Evolutionary conservation across 2,329 filamentous ascomycete species (phyloP).

Genomic region (Beauveria asiatica): DNA sequence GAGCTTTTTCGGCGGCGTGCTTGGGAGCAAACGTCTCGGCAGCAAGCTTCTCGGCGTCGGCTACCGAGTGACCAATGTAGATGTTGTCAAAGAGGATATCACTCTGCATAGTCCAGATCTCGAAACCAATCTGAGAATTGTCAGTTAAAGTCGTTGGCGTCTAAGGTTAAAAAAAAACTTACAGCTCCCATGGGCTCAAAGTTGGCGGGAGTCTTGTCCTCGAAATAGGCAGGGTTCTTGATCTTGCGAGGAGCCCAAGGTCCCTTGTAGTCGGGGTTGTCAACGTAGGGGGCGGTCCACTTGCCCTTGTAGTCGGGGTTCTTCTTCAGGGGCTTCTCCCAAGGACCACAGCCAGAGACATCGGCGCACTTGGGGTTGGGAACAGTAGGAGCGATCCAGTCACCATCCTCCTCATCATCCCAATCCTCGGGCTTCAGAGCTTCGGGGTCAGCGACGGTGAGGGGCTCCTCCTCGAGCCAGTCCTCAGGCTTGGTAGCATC

Average conservation of each 20-base stretch:
- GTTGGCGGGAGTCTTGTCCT: slow-evolving; percentile 95
- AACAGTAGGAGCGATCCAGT: slow-evolving; percentile 85
- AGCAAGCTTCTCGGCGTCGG: slow-evolving; percentile 83
- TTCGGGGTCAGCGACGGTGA: slow-evolving; percentile 80
- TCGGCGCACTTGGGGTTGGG: slow-evolving; percentile 95
- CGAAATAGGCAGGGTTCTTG: slow-evolving; percentile 88
- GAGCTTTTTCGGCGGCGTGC: slow-evolving; percentile 69
- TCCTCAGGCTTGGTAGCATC: slow-evolving; percentile 86
- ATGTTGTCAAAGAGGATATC: slow-evolving; percentile 99
- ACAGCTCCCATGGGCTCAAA: slow-evolving; percentile 97
- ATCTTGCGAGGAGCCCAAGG: slow-evolving; percentile 93
- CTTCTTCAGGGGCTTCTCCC: slow-evolving; percentile 84
- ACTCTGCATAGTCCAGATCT: slow-evolving; percentile 99
- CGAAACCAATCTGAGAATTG: slow-evolving; percentile 72
- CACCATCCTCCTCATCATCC: slow-evolving; percentile 99
- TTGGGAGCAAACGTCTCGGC: slow-evolving; percentile 87
- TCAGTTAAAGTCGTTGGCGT: slow-evolving; percentile 13
- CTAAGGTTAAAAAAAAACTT: slow-evolving; percentile 40
- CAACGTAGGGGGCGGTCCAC: slow-evolving; percentile 86
- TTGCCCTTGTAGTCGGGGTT: slow-evolving; percentile 99
- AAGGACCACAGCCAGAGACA: slow-evolving; percentile 85
- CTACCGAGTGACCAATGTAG: slow-evolving; percentile 95
- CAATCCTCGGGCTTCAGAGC: slow-evolving; percentile 97
- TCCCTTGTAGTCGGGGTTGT: slow-evolving; percentile 98
- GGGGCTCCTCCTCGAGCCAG: slow-evolving; percentile 88